These are phyloP conservation scores for Corynascus novoguineensis DNA, from an alignment of 495 filamentous ascomycete species.

Conservation along the genomic window DNA sequence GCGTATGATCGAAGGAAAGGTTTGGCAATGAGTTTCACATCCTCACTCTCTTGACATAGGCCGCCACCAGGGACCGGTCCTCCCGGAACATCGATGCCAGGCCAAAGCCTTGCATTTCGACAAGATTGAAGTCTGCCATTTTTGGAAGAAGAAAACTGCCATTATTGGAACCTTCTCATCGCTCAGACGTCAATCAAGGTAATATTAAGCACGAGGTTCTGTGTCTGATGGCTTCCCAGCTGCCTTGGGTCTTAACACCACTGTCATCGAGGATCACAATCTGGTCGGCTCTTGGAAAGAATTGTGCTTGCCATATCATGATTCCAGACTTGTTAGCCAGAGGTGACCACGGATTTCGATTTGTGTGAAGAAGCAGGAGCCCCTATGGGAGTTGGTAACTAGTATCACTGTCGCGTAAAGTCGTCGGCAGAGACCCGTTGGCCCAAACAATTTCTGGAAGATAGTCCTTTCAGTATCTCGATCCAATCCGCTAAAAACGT, in stretches of 20 bases:
- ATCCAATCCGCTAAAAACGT: constrained; percentile 37
- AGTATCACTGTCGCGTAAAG: constrained; percentile 37
- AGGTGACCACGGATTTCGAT: too few relatives aligned
- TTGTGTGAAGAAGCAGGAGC: not conserved
- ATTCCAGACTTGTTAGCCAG: not conserved
- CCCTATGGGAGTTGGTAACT: constrained; percentile 32
- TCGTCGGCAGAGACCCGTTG: constrained; percentile 34
- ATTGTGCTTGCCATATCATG: constrained; percentile 8
- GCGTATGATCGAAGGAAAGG: too few relatives aligned
- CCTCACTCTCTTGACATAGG: too few relatives aligned
- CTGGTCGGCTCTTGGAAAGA: constrained; percentile 19
- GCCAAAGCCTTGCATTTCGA: too few relatives aligned
- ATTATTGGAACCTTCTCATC: too few relatives aligned
- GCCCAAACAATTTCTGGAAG: constrained; percentile 36
- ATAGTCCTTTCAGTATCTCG: constrained; percentile 33
- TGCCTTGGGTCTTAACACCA: constrained; percentile 20
- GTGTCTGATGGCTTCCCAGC: constrained; percentile 15
- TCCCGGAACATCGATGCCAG: too few relatives aligned
- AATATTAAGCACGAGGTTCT: constrained; percentile 3
- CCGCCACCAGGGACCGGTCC: too few relatives aligned
- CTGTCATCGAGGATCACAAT: constrained; percentile 25
- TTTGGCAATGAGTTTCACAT: too few relatives aligned
- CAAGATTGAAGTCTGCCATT: too few relatives aligned
- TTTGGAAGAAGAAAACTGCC: too few relatives aligned
- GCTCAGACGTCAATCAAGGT: too few relatives aligned